phyloP scores from a whole-genome alignment of 768 basidiomycete species.

The Rhizopogon vinicolor region DNA sequence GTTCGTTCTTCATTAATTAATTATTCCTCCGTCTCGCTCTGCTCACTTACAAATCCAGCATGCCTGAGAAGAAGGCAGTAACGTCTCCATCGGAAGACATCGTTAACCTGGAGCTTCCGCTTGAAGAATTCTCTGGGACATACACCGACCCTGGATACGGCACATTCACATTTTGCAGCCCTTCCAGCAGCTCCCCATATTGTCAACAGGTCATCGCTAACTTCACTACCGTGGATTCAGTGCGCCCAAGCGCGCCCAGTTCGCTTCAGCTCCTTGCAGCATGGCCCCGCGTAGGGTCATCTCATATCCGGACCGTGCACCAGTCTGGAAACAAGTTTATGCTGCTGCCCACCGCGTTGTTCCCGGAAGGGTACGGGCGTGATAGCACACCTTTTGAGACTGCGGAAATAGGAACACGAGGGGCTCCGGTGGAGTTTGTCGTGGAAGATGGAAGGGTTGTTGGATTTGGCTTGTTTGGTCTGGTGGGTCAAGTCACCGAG shows the following conservation, averaged over 20 bases:
- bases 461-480: conserved; percentile 23
- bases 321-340: conserved; percentile 15
- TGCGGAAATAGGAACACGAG: background rate
- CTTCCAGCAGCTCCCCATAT: conserved; percentile 14
- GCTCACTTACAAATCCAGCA: background rate
- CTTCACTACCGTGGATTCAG: conserved; percentile 24
- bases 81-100: too few species aligned
- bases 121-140: conserved; percentile 30
- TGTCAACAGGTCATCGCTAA: conserved; percentile 20
- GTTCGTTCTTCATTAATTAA: conserved; percentile 1
- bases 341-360: conserved; percentile 21
- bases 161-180: conserved; percentile 31
- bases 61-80: background rate
- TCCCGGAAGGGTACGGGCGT: conserved; percentile 34
- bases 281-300: conserved; percentile 30
- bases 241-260: background rate
- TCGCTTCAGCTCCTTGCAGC: conserved; percentile 21
- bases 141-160: conserved; percentile 36
- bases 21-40: background rate
- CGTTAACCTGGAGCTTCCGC: background rate
- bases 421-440: conserved; percentile 15
- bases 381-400: conserved; percentile 29
- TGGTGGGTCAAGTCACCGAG: conserved; percentile 12
- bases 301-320: conserved; percentile 30
- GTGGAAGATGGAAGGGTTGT: conserved; percentile 20